Evolutionary conservation across 768 basidiomycete genomes (phyloP).

Genomic region (Roridomyces roridus): DNA sequence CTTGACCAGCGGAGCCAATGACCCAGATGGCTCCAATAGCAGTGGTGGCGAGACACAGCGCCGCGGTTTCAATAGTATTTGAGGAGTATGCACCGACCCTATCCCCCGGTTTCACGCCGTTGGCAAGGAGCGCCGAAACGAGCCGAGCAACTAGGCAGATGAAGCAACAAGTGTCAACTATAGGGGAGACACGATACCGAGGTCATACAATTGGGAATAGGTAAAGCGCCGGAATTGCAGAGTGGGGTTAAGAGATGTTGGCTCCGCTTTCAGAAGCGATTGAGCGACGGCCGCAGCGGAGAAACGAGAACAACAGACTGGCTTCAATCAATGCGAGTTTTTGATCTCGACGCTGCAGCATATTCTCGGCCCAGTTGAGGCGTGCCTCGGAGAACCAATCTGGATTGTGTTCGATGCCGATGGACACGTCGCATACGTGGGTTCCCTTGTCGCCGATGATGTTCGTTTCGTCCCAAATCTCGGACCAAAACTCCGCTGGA

Average conservation of each 20-base stretch:
- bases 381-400: conserved; percentile 71
- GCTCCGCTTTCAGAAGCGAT: conserved; percentile 57
- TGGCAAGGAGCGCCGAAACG: conserved; percentile 59
- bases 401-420: conserved; percentile 66
- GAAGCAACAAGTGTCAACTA: neutral
- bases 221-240: conserved; percentile 53
- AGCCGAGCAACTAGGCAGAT: conserved; percentile 54
- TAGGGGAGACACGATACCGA: neutral
- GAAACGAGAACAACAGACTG: conserved; percentile 51
- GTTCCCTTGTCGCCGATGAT: conserved; percentile 68
- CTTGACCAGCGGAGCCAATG: conserved; percentile 83
- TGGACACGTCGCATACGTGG: conserved; percentile 61
- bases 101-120: conserved; percentile 67
- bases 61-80: conserved; percentile 79
- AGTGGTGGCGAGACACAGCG: conserved; percentile 68
- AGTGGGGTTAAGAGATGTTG: conserved; percentile 52
- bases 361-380: conserved; percentile 85
- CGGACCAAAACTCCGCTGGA: conserved; percentile 70
- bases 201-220: conserved; percentile 63
- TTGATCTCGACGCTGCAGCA: conserved; percentile 61
- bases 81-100: conserved; percentile 80
- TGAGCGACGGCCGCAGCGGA: conserved; percentile 23
- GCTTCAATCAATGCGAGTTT: conserved; percentile 74
- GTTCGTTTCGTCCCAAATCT: conserved; percentile 73
- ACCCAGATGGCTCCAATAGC: conserved; percentile 86